These are phyloP conservation scores for Coemansia sp. DNA, from an alignment of 192 early-diverging fungal genomes.

Conservation along the genomic window DNA sequence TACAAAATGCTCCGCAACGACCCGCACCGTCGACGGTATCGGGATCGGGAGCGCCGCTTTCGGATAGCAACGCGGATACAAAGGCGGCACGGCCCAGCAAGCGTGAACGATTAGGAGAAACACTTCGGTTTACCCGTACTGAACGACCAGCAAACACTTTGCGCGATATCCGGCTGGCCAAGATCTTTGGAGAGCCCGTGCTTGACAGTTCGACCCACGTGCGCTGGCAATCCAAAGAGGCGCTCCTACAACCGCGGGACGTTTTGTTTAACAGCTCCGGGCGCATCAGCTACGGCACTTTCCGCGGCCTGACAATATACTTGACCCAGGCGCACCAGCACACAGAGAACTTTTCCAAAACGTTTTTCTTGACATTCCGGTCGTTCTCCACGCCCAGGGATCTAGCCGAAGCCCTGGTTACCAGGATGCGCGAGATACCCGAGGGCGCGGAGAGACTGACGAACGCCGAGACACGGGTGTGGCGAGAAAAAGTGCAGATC, in stretches of 20 bases:
- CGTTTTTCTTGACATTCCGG: conserved; percentile 86
- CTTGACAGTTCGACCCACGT: too few species aligned
- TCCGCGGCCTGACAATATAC: conserved; percentile 35
- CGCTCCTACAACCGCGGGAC: too few species aligned
- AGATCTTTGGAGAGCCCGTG: conserved; percentile 24
- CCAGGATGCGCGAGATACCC: conserved; percentile 65
- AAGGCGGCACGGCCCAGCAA: too few species aligned
- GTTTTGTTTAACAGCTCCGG: conserved; percentile 44
- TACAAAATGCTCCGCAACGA: background rate
- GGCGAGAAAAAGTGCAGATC: conserved; percentile 58
- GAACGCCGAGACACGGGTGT: conserved; percentile 53
- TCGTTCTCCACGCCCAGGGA: conserved; percentile 69
- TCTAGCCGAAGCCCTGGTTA: conserved; percentile 59
- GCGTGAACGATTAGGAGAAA: conserved; percentile 13
- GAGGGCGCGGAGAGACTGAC: conserved; percentile 51
- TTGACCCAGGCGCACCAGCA: conserved; percentile 50
- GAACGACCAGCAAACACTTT: conserved; percentile 6
- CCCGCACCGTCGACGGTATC: too few species aligned
- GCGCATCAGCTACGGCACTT: conserved; percentile 49
- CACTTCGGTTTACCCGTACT: conserved; percentile 3
- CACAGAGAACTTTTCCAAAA: conserved; percentile 52
- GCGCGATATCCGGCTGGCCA: conserved; percentile 24
- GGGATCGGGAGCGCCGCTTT: too few species aligned
- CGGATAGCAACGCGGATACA: too few species aligned
- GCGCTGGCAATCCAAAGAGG: too few species aligned